Conservation (phyloP, 2,329 filamentous ascomycete species). For the Stylonectria norvegica region DNA sequence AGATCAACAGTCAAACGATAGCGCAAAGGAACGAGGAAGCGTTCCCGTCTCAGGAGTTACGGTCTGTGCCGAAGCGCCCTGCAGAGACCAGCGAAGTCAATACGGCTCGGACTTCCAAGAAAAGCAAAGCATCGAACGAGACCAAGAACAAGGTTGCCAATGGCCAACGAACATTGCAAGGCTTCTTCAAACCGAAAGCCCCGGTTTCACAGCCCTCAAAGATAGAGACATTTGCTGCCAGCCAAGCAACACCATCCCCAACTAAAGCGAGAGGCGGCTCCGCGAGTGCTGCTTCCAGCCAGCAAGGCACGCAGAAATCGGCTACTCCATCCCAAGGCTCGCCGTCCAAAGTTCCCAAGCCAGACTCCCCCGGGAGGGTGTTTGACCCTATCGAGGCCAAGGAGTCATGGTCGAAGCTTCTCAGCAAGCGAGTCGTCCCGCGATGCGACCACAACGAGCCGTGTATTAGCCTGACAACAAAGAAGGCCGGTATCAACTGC, state of each 20-base stretch:
- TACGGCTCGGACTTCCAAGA: slow-evolving; percentile 19
- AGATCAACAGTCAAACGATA: not conserved
- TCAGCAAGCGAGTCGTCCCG: slow-evolving; percentile 70
- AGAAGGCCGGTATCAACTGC: slow-evolving; percentile 82
- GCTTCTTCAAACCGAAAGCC: slow-evolving; percentile 67
- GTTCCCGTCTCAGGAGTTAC: too few species aligned
- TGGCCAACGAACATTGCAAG: slow-evolving; percentile 61
- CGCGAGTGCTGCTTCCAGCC: not conserved
- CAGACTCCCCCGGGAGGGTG: slow-evolving; percentile 39
- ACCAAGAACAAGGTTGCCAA: slow-evolving; percentile 32
- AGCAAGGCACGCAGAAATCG: not conserved
- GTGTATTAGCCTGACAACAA: slow-evolving; percentile 79
- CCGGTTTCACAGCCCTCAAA: slow-evolving; percentile 10
- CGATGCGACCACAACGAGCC: slow-evolving; percentile 85
- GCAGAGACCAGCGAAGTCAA: slow-evolving; percentile 8
- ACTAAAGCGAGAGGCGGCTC: slow-evolving; percentile 12
- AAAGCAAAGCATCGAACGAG: slow-evolving; percentile 25
- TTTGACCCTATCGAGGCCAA: slow-evolving; percentile 70
- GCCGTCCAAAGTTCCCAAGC: slow-evolving; percentile 3
- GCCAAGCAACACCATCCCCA: slow-evolving; percentile 9
- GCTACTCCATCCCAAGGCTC: slow-evolving; percentile 2
- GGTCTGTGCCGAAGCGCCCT: slow-evolving; percentile 15
- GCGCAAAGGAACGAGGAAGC: not conserved
- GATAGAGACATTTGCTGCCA: slow-evolving; percentile 3
- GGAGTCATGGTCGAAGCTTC: slow-evolving; percentile 81